These are phyloP conservation scores for Metarhizium anisopliae DNA, from an alignment of 2,329 filamentous ascomycete species.

Conservation along the genomic window DNA sequence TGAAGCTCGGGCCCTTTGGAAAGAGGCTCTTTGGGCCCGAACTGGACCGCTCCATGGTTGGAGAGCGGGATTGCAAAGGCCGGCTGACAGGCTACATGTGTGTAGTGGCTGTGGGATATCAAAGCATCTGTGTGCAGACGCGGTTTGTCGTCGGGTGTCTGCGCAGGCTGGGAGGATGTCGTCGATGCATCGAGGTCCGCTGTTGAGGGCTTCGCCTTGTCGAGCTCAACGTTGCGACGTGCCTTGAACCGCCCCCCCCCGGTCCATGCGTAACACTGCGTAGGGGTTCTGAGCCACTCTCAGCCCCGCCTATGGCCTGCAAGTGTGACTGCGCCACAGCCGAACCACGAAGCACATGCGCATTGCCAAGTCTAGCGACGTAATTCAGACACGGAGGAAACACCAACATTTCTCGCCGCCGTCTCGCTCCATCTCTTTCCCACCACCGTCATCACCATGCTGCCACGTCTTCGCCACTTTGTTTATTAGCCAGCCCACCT, in stretches of 20 bases:
- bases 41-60: constrained; percentile 33
- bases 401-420: not conserved
- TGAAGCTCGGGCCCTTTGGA: constrained; percentile 73
- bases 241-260: too few species aligned
- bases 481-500: constrained; percentile 13
- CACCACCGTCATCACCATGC: not conserved
- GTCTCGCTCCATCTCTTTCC: not conserved
- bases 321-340: not conserved
- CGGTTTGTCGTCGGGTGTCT: not conserved
- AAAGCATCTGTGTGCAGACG: not conserved
- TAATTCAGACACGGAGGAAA: not conserved
- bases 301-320: not conserved
- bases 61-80: constrained; percentile 11
- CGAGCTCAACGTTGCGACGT: not conserved
- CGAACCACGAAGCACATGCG: constrained; percentile 1
- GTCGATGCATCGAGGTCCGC: too few species aligned
- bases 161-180: not conserved
- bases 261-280: too few species aligned
- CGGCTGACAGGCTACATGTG: constrained; percentile 22
- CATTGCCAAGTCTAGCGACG: constrained; percentile 2
- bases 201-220: too few species aligned
- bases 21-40: constrained; percentile 54
- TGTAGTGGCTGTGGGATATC: not conserved
- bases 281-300: not conserved
- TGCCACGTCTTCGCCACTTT: constrained; percentile 1